Evolutionary conservation across 495 filamentous ascomycete genomes (phyloP).

Genomic region (Penicillium daleae): DNA sequence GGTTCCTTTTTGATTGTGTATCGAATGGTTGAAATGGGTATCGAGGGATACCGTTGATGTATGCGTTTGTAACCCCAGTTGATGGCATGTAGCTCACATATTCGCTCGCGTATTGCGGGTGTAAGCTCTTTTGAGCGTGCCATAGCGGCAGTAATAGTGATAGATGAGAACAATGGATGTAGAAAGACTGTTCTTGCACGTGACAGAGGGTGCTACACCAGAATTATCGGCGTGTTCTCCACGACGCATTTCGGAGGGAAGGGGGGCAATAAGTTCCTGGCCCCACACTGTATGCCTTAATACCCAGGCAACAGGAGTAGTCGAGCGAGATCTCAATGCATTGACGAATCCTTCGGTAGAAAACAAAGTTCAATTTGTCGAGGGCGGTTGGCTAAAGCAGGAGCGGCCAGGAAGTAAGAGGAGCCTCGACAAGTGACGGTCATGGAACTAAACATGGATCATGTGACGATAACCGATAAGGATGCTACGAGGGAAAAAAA

Average conservation of each 20-base stretch:
- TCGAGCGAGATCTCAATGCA: not conserved
- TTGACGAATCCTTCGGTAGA: not conserved
- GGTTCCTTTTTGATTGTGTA: not conserved
- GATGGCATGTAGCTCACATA: constrained; percentile 1
- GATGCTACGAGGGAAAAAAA: not conserved
- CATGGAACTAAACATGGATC: not conserved
- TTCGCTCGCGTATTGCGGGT: not conserved
- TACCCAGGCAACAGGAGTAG: not conserved
- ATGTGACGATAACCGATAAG: constrained; percentile 1
- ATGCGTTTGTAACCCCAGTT: not conserved
- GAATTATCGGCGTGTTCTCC: not conserved
- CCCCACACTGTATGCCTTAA: not conserved
- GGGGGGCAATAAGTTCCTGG: not conserved
- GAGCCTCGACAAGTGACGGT: not conserved
- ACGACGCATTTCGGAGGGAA: not conserved
- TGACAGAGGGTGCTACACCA: not conserved
- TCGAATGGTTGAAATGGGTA: not conserved
- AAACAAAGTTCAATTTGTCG: not conserved
- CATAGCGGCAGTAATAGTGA: not conserved
- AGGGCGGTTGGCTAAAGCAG: not conserved
- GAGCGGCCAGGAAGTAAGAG: not conserved
- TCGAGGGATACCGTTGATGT: not conserved
- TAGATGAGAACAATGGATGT: too few species aligned
- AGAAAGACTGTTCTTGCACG: not conserved
- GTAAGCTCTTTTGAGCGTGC: not conserved